Base-by-base conservation (phyloP, 2,329 filamentous ascomycete genomes). In the Cercospora sp. region DNA sequence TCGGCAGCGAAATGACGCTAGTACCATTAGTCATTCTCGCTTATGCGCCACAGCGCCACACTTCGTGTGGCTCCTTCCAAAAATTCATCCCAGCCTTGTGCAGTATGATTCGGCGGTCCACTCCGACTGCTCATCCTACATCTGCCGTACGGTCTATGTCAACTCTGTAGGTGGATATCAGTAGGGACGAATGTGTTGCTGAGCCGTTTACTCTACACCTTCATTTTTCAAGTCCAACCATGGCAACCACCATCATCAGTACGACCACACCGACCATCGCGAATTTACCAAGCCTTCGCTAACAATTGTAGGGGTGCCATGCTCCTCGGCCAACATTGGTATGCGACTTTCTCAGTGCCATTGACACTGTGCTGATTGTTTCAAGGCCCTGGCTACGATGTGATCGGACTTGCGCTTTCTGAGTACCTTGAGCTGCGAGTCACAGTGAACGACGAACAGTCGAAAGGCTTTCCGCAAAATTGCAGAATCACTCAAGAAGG, bases 281-380 rank as follows among this genome's bases (percentile, higher is more conserved):
- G 28, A 62, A 51, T 30, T 62, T 59, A 34, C 26, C 32, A 59
- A 59, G 55, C 28, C 55, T 34, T 59, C 55, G 55, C 55, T 59
- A 59, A 59, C 32, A 49, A 21, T 61, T 24, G 37, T 53, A 69
- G 74, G 74, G 82, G 92, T 93, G 70, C 94, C 94, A 72, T 96
- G 92, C 83, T 98, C 94, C 69, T 97, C 94, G 70, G 94, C 94
- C 82, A 98, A 98, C 85, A 97, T 98, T 78, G 94, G 85, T 83
- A 78, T 59, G 67, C 40, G 51, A 65, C 58, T 40, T 30, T 55
- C 18, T 30, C 12, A 49, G 61, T 59, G 55, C 16, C 55, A 59
- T 37, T 37, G 55, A 37, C 30, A 37, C 28, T 59, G 28, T 37
- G 5, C 28, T 59, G 55, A 59, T 59, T 53, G 69, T 69, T 45